Percentiles rank a stretch among this genome's conserved stretches.
phyloP scores from a whole-genome alignment of 176 grass and related monocot species.

The Neostapfia colusana region DNA sequence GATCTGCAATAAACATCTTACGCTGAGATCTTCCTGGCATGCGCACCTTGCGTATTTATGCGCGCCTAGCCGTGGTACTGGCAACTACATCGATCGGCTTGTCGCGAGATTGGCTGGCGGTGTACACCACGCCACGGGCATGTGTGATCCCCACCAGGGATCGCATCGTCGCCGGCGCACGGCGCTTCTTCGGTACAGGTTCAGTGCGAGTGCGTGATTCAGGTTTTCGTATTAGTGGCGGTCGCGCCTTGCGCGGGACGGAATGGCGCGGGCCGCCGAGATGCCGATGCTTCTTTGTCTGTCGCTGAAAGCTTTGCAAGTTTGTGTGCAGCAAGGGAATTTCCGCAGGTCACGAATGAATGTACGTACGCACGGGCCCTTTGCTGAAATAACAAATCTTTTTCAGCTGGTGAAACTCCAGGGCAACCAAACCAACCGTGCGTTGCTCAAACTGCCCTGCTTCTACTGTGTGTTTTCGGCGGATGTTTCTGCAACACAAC shows the following conservation, averaged over 20 bases:
- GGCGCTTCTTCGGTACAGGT: neutral
- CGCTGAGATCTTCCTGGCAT: slow-evolving; percentile 15
- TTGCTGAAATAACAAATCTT: slow-evolving; percentile 1
- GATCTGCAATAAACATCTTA: slow-evolving; percentile 23
- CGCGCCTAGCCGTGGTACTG: slow-evolving; percentile 3
- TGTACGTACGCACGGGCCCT: neutral
- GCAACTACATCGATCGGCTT: neutral
- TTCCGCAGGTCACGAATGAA: neutral
- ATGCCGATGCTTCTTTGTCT: neutral
- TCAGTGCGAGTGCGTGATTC: neutral
- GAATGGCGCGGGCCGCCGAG: slow-evolving; percentile 22
- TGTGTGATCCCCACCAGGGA: neutral
- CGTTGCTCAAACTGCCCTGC: neutral
- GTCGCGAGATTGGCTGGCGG: neutral
- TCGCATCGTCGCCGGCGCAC: neutral
- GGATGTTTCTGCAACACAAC: neutral
- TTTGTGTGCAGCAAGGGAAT: neutral
- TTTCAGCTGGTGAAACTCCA: neutral
- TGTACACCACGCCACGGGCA: neutral
- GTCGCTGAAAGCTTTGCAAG: neutral
- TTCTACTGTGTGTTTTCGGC: neutral
- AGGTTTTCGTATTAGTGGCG: neutral
- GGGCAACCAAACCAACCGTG: no score
- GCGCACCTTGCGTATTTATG: slow-evolving; percentile 7
- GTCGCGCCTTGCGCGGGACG: neutral